Base-by-base conservation (phyloP, 2,329 filamentous ascomycete species). In the Chrysoporthe puriensis region DNA sequence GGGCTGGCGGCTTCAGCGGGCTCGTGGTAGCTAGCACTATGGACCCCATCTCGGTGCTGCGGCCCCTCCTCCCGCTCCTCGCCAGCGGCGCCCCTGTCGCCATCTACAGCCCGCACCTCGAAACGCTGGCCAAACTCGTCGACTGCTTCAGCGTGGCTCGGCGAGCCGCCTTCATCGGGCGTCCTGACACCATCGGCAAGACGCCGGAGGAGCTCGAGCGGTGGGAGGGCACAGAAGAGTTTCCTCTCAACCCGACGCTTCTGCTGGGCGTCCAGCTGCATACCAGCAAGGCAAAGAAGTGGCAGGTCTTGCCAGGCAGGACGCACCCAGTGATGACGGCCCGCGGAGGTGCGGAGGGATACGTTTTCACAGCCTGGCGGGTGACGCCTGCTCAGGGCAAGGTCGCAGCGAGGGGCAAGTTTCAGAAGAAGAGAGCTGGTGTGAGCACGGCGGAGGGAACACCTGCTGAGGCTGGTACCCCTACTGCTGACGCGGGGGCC, bases 241-340 rank as follows among this genome's bases (percentile, higher is more conserved):
- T 97, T 76, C 92, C 93, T 0, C 78, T 97, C 16, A 96, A 99
- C 76, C 96, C 96, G 0, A 91, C 93, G 2, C 80, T 97, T 63
- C 78, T 99, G 4, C 85, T 98, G 0, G 92, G 90, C 0, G 89
- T 93, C 0, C 88, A 86, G 14, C 83, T 99, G 64, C 94, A 98
- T 80, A 96, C 90, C 2, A 92, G 90, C 60, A 85, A 93, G 16
- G 90, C 91, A 5, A 85, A 91, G 70, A 84, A 88, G 64, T 98
- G 93, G 92, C 96, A 99, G 81, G 94, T 97, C 1, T 79, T 99
- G 59, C 96, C 96, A 0, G 92, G 93, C 0, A 84, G 96, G 64
- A 98, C 96, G 63, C 96, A 99, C 80, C 96, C 96, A 7, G 79
- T 96, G 66, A 99, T 99, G 96, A 97, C 92, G 69, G 89, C 89